Conservation (phyloP, 2,329 filamentous ascomycete species). For the Beauveria varroae region DNA sequence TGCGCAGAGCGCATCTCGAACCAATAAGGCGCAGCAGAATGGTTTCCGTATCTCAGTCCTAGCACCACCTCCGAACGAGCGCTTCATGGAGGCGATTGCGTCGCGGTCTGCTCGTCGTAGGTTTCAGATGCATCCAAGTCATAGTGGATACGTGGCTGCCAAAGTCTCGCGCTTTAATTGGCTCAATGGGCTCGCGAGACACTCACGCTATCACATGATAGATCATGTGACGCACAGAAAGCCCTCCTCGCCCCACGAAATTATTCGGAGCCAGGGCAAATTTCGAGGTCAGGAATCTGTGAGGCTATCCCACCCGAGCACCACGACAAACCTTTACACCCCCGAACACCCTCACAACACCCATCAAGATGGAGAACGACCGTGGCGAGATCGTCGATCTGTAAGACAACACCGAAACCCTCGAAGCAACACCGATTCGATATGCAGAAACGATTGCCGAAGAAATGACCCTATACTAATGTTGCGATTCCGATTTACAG, state of each 20-base stretch:
- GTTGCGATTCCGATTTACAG: constrained; percentile 36
- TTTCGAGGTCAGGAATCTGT: constrained; percentile 21
- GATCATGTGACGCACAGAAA: constrained; percentile 28
- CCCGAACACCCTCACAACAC: constrained; percentile 24
- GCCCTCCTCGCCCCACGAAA: constrained; percentile 31
- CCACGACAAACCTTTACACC: constrained; percentile 18
- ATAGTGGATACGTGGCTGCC: constrained; percentile 1
- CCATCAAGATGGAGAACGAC: constrained; percentile 97
- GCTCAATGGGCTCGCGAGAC: constrained; percentile 19
- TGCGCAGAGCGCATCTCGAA: constrained; percentile 42
- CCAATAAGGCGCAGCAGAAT: constrained; percentile 12
- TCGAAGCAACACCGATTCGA: constrained; percentile 3
- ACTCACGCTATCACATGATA: constrained; percentile 28
- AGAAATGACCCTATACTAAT: constrained; percentile 19
- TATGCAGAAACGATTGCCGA: constrained; percentile 10
- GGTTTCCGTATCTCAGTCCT: not conserved
- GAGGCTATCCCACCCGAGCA: constrained; percentile 23
- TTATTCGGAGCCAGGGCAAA: constrained; percentile 26
- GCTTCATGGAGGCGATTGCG: not conserved
- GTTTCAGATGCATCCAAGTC: not conserved
- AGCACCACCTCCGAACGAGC: not conserved
- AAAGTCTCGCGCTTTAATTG: not conserved
- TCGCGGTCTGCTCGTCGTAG: not conserved
- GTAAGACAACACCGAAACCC: constrained; percentile 47
- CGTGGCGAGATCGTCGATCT: constrained; percentile 99